Base-by-base conservation (phyloP, 78 protist species). In the Protostelium mycophagum region DNA sequence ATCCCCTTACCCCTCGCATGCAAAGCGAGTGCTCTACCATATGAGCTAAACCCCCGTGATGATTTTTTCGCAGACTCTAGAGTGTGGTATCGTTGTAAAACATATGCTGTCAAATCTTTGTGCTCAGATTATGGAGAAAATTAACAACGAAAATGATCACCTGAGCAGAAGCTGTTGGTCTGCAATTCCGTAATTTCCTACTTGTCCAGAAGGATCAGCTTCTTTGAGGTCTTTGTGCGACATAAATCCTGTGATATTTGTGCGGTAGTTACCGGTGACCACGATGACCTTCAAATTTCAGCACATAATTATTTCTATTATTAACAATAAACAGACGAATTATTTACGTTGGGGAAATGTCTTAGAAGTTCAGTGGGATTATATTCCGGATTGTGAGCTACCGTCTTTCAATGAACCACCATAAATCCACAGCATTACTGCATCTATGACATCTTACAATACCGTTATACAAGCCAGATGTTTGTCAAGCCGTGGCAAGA, bases 261-360 rank as follows among this genome's bases (percentile, higher is more conserved):
- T 37, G 31, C 94, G 36, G 86, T 92, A 92, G 51, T 88, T 89
- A 28, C 87, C 90, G 1, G 35, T 86, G n/a, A 92, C 91, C 10
- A 92, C 83, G 34, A 91, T 88, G 0, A 91, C 90, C 86, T 84
- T n/a, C n/a, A n/a, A n/a, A n/a, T n/a, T n/a, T n/a, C n/a, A n/a
- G n/a, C n/a, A n/a, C 83, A 34, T 88, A 38, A 51, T 5, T 25
- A 51, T 51, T 5, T 25, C 31, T 16, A 25, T 5, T 51, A 16
- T 25, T 5, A 51, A 51, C 16, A 16, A 51, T 51, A 16, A 25
- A 16, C n/a, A n/a, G n/a, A n/a, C n/a, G 5, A 25, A 5, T 51
- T 5, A 51, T 51, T 51, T 16, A 51, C 73, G 16, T 51, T 16
- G 16, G 73, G 73, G 73, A 51, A 51, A 51, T 51, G 73, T 25